Percentiles rank a stretch among this genome's conserved stretches.
Evolutionary conservation across 1,139 yeast species (phyloP).

Genomic region (Magnusiomyces starmeri): DNA sequence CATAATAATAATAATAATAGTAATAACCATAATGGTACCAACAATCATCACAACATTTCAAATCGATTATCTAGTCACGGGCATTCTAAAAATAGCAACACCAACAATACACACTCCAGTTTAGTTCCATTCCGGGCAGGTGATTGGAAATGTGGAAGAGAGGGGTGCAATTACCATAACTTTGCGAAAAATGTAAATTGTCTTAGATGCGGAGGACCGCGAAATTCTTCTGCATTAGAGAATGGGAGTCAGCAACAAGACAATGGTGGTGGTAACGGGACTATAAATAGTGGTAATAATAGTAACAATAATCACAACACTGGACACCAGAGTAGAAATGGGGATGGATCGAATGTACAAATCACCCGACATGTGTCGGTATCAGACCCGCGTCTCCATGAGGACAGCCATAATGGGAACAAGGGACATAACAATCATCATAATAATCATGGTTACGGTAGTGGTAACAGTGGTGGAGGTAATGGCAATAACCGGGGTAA

Average conservation of each 20-base stretch:
- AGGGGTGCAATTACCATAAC: slow-evolving; percentile 78
- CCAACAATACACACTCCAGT: slow-evolving; percentile 20
- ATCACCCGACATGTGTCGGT: not conserved
- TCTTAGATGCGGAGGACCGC: slow-evolving; percentile 78
- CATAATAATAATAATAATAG: not conserved
- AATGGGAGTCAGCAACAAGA: not conserved
- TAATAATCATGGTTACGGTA: not conserved
- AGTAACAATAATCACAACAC: no score
- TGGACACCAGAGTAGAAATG: not conserved
- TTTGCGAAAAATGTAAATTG: slow-evolving; percentile 88
- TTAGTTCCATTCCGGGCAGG: slow-evolving; percentile 92
- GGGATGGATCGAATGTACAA: not conserved
- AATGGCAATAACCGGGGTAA: not conserved
- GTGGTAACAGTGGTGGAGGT: not conserved
- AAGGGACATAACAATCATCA: not conserved
- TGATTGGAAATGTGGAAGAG: slow-evolving; percentile 86
- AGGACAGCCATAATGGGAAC: no score
- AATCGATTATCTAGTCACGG: not conserved
- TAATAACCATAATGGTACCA: slow-evolving; percentile 7
- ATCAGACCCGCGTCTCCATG: no score
- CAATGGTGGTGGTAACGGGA: not conserved
- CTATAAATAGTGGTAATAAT: not conserved
- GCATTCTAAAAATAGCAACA: slow-evolving; percentile 8
- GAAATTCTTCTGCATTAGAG: slow-evolving; percentile 42
- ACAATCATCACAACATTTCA: no score